phyloP scores from a whole-genome alignment of 2,329 filamentous ascomycete genomes.

The Fusarium tanahbumbuense region DNA sequence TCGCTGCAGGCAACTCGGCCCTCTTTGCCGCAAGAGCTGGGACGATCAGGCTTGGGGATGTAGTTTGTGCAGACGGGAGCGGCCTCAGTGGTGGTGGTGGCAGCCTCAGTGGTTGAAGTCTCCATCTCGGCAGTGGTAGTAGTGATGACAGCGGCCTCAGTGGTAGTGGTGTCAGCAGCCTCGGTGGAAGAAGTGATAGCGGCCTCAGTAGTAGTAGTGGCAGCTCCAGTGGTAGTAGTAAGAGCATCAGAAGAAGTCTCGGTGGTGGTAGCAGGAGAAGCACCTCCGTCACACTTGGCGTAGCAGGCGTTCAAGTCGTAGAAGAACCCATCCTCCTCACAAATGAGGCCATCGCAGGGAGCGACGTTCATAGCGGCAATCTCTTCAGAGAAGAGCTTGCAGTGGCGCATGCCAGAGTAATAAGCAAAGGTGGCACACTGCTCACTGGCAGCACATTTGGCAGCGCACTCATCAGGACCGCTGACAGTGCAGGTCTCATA shows the following conservation, averaged over 20 bases:
- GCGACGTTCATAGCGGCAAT: background rate
- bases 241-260: background rate
- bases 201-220: background rate
- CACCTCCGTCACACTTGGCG: conserved; percentile 2
- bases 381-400: background rate
- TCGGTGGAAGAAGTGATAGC: background rate
- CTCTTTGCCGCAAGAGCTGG: conserved; percentile 20
- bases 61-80: conserved; percentile 25
- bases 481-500: background rate
- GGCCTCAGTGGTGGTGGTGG: conserved; percentile 18
- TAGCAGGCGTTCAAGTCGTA: conserved; percentile 4
- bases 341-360: background rate
- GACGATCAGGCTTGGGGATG: background rate
- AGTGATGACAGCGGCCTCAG: background rate
- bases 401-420: background rate
- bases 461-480: background rate
- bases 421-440: background rate
- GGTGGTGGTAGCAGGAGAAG: conserved; percentile 9
- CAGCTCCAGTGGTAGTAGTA: background rate
- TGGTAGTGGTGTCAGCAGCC: background rate
- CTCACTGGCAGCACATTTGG: background rate
- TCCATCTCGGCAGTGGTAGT: background rate
- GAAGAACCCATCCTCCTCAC: background rate
- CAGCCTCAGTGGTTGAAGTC: background rate
- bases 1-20: conserved; percentile 16